Evolutionary conservation across 2,329 filamentous ascomycete species (phyloP), one percentile per base, ranked within the genome.

Genomic region (Apiospora malaysiana): DNA sequence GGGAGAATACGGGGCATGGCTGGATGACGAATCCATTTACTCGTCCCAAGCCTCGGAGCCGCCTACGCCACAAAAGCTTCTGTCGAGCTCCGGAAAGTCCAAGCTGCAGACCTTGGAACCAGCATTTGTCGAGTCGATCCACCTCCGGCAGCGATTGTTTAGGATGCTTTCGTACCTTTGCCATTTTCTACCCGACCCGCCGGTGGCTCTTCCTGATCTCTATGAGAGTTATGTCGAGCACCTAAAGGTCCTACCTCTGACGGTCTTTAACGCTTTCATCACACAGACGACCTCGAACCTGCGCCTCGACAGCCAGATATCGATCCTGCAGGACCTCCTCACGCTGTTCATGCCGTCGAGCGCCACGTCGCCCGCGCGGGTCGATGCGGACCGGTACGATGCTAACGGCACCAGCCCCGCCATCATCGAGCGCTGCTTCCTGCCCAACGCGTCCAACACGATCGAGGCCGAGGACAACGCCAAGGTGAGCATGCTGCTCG

Each of bases 401-500:
- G 70, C 75, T 1, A 82, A 83, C 9, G 78, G 78, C 23, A 77
- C 89, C 59, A 85, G 85, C 6, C 77, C 81, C 27, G 75, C 74
- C 8, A 86, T 89, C 73, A 78, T 90, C 56, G 82, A 86, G 76
- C 78, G 84, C 59, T 91, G 90, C 76, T 95, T 90, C 78, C 85
- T 94, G 2, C 89, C 89, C 0, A 90, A 87, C 74, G 84, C 91
- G 0, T 92, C 93, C 1, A 90, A 88, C 71, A 89, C 86, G 0
- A 83, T 87, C 18, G 85, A 84, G 8, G 80, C 87, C 0, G 86
- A 89, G 25, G 92, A 94, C 73, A 95, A 96, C 75, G 90, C 91
- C 40, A 93, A 92, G 78, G 85, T 95, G 47, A 91, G 91, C 1
- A 81, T 95, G 12, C 79, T 93, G 42, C 82, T 94, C 0, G 93